A percentile compares a stretch with the other conserved stretches of the same genome.
Conservation (phyloP, 192 early-diverging fungal species). For the Martensiomyces pterosporus region DNA sequence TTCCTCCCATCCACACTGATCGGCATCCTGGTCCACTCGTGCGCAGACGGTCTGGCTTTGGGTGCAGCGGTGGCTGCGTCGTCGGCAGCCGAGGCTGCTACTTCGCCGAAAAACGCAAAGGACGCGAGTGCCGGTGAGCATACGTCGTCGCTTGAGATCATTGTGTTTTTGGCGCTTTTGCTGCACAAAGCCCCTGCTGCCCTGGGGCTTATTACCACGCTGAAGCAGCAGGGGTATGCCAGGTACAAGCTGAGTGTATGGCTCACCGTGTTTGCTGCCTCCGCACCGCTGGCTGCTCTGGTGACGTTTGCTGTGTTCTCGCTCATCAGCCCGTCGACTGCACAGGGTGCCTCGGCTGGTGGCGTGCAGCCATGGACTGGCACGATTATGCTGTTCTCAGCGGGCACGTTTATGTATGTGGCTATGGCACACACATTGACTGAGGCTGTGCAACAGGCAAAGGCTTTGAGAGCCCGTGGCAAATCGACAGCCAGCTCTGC, state of each 20-base stretch:
- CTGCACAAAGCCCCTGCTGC: constrained; percentile 95
- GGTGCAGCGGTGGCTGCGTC: constrained; percentile 75
- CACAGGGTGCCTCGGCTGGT: constrained; percentile 24
- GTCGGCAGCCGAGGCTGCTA: constrained; percentile 12
- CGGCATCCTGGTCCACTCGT: constrained; percentile 95
- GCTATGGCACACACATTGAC: constrained; percentile 80
- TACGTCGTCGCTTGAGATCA: constrained; percentile 54
- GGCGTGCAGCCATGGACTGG: constrained; percentile 75
- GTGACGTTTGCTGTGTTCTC: constrained; percentile 42
- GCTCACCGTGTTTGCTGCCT: constrained; percentile 73
- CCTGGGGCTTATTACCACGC: constrained; percentile 84
- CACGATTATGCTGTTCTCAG: constrained; percentile 76
- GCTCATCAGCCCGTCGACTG: constrained; percentile 7
- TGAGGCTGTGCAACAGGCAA: constrained; percentile 54
- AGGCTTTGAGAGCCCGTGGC: constrained; percentile 15
- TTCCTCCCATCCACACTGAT: constrained; percentile 64
- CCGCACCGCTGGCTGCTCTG: constrained; percentile 82
- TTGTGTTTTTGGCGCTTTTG: constrained; percentile 93
- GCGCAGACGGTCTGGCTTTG: constrained; percentile 91
- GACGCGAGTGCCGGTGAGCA: constrained; percentile 45
- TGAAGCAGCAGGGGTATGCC: constrained; percentile 71
- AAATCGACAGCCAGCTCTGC: constrained; percentile 2
- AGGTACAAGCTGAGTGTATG: constrained; percentile 65
- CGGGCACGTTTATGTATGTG: constrained; percentile 87
- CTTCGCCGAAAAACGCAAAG: too few relatives aligned